Percentiles rank a stretch among this genome's conserved stretches.
Evolutionary conservation across 805 yeast species (phyloP).

Genomic region (Pichia exigua): DNA sequence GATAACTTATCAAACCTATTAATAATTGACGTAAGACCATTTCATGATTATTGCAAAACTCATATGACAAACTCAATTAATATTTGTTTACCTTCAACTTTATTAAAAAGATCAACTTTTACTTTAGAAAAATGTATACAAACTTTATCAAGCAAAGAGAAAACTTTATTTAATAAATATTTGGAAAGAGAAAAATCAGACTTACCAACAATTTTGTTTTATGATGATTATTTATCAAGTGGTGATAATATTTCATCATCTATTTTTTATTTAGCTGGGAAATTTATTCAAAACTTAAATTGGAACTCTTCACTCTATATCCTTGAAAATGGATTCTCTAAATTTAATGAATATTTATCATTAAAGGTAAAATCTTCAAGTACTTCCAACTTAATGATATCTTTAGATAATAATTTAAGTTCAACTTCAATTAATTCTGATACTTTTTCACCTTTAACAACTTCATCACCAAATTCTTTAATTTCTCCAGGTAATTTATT

Average conservation of each 20-base stretch:
- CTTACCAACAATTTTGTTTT: constrained; percentile 39
- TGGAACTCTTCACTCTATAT: constrained; percentile 37
- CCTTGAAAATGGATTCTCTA: constrained; percentile 34
- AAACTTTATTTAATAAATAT: constrained; percentile 32
- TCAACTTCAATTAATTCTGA: constrained; percentile 6
- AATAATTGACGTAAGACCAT: constrained; percentile 76
- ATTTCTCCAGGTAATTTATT: constrained; percentile 8
- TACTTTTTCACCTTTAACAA: constrained; percentile 15
- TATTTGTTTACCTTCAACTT: constrained; percentile 84
- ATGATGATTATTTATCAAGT: constrained; percentile 38
- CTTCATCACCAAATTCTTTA: constrained; percentile 14
- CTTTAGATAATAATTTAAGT: not conserved
- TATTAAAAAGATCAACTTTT: constrained; percentile 68
- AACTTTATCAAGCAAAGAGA: constrained; percentile 50
- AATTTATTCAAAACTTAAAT: constrained; percentile 33
- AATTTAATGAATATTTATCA: constrained; percentile 22
- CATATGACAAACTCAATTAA: constrained; percentile 60
- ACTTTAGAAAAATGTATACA: constrained; percentile 54
- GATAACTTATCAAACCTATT: constrained; percentile 30
- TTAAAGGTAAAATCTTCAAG: not conserved
- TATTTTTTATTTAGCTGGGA: constrained; percentile 40
- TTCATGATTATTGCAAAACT: constrained; percentile 55
- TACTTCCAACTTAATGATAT: not conserved
- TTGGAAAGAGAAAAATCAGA: constrained; percentile 24
- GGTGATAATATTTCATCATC: constrained; percentile 27